phyloP scores from a whole-genome alignment of 768 basidiomycete species.

The Termitomyces sp. region DNA sequence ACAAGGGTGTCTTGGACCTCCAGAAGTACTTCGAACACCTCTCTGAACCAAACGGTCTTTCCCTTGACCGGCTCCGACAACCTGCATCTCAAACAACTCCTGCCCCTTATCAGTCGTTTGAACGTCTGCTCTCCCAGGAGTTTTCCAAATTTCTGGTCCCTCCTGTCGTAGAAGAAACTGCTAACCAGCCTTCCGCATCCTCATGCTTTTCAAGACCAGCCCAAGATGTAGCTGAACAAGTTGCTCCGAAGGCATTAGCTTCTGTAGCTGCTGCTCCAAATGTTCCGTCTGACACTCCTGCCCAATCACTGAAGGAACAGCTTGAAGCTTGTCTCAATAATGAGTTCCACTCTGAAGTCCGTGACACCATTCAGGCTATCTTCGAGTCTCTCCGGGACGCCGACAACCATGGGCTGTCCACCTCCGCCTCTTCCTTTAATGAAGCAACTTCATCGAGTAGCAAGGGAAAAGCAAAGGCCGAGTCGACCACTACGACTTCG shows the following conservation, averaged over 20 bases:
- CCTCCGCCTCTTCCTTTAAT: neutral
- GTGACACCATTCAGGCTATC: conserved; percentile 36
- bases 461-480: conserved; percentile 36
- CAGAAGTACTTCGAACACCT: neutral
- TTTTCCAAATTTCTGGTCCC: conserved; percentile 3
- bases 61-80: neutral
- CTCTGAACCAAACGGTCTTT: neutral
- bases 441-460: neutral
- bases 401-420: neutral
- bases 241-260: neutral
- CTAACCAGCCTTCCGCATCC: neutral
- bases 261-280: neutral
- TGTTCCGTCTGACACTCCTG: neutral
- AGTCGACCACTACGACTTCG: conserved; percentile 8
- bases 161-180: neutral
- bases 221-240: neutral
- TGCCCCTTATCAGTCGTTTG: neutral
- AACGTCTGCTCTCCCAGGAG: neutral
- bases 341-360: conserved; percentile 25
- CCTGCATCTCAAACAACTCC: neutral
- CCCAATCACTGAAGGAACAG: conserved; percentile 19
- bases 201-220: neutral
- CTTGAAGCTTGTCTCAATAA: conserved; percentile 25
- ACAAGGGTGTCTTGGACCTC: neutral
- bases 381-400: conserved; percentile 27